phyloP scores from a whole-genome alignment of 352 stramenopile species.

The Thraustochytrium striatum region DNA sequence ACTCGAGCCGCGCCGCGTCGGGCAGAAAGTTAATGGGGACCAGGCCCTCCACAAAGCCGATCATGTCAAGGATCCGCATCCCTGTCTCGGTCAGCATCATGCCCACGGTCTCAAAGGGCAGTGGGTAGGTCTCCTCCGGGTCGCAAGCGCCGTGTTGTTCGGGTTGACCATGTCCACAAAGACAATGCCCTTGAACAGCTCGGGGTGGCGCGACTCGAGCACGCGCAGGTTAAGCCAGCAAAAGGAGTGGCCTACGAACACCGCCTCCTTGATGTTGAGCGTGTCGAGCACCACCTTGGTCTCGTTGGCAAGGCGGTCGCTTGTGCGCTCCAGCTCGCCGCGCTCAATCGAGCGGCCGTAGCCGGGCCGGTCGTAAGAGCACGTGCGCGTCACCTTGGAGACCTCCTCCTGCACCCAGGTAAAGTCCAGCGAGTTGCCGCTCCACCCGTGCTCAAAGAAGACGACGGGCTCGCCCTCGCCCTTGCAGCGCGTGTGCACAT shows the following conservation, averaged over 20 bases:
- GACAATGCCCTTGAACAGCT: neutral
- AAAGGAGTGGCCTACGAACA: neutral
- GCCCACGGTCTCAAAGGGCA: neutral
- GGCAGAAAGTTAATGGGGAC: neutral
- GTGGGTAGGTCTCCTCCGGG: neutral
- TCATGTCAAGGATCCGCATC: neutral
- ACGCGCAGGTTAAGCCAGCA: neutral
- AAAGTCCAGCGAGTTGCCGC: neutral
- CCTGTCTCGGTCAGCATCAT: neutral
- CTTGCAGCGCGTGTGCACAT: neutral
- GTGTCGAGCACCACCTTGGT: neutral
- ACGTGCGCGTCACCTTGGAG: neutral
- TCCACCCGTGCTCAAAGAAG: neutral
- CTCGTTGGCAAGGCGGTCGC: neutral
- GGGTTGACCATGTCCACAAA: neutral
- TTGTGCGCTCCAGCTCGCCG: neutral
- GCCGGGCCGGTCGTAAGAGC: neutral
- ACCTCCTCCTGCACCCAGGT: neutral
- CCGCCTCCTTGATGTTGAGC: neutral
- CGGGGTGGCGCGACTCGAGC: neutral
- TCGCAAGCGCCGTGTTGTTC: neutral
- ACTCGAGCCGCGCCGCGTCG: neutral
- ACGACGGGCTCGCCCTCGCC: neutral
- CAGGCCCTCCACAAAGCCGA: neutral
- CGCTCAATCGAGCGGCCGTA: neutral